Evolutionary conservation across 1,284 basidiomycete species (phyloP), one percentile per base, ranked within the genome.

Genomic region (Tilletiopsis washingtonensis): DNA sequence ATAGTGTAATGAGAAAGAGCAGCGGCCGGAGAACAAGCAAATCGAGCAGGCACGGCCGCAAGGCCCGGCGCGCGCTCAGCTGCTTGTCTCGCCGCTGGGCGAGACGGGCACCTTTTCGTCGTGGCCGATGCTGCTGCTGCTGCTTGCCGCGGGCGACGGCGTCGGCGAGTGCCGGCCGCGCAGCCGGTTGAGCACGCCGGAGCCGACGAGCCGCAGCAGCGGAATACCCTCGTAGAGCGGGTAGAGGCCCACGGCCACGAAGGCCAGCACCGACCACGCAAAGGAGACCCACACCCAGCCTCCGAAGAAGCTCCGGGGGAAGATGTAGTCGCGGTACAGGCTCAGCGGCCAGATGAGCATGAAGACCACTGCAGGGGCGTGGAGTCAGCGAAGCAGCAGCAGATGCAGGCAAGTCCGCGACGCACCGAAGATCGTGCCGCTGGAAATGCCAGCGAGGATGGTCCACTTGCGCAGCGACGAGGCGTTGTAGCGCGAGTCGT

Each of bases 151-250:
- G n/a, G n/a, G n/a, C n/a, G n/a, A n/a, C n/a, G n/a, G n/a, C n/a
- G 68, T 93, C 88, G 73, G 91, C 89, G 41, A 91, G 82, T 1
- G 82, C 76, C 1, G 88, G 88, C 69, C 37, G 29, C 9, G 2
- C 12, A 40, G 39, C 2, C 39, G 2, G 17, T n/a, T 17, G 32
- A 17, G 12, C 12, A 17, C 2, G 39, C n/a, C 20, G n/a, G 12
- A 12, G n/a, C 20, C 20, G 39, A 34, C 17, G 32, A 34, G 32
- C 9, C 5, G 7, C 38, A 63, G 53, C 1, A 62, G 46, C 5
- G 60, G 62, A 3, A 61, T 46, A n/a, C 67, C 67, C 40, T 70
- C 64, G 23, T 59, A 34, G 5, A 66, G 43, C 1, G 68, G 68
- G 43, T 54, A 66, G 21, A 69, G 49, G 3, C 60, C 62, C 3